Evolutionary conservation across 139 green algal species (phyloP).

Genomic region (Tetradesmus lagerheimii): DNA sequence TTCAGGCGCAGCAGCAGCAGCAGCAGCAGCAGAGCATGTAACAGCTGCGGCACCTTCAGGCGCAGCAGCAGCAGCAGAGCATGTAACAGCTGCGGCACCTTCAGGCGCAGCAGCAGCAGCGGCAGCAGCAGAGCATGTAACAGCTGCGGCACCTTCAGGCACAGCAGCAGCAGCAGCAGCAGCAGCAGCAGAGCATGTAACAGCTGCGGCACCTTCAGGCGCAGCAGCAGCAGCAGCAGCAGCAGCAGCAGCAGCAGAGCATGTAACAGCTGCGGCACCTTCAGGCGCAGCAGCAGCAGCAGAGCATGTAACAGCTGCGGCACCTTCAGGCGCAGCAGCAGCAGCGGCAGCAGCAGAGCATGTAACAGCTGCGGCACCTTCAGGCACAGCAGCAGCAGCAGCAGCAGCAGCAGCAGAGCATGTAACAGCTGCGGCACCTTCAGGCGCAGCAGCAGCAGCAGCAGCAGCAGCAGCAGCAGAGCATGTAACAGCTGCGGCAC

Average conservation of each 20-base stretch:
- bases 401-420: conserved; percentile 1
- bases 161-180: background rate
- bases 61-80: background rate
- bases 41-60: background rate
- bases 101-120: background rate
- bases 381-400: background rate
- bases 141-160: background rate
- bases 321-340: too few relatives aligned
- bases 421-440: too few relatives aligned
- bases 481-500: background rate
- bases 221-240: background rate
- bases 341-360: background rate
- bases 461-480: background rate
- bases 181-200: background rate
- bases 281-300: background rate
- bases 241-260: background rate
- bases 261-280: background rate
- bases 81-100: too few relatives aligned
- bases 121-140: background rate
- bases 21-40: background rate
- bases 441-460: background rate
- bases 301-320: too few relatives aligned
- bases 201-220: too few relatives aligned
- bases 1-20: background rate
- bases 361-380: background rate